Percentiles rank a stretch among this genome's conserved stretches.
Evolutionary conservation across 805 yeast genomes (phyloP).

Genomic region (Pichia nanzhaoensis): DNA sequence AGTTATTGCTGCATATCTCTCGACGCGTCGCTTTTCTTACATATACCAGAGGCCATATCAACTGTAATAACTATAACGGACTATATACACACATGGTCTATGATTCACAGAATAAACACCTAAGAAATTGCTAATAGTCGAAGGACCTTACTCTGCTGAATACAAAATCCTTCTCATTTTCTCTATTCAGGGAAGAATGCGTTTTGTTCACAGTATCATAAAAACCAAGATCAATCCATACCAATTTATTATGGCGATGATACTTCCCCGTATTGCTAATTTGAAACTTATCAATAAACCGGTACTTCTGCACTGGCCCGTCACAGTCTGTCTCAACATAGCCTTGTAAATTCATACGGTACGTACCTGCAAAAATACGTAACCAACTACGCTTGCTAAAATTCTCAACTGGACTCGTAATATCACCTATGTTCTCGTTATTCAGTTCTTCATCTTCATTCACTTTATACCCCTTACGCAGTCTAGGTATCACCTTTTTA

Average conservation of each 20-base stretch:
- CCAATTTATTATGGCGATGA: conserved; percentile 59
- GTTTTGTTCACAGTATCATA: conserved; percentile 22
- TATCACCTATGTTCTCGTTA: conserved; percentile 16
- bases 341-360: conserved; percentile 53
- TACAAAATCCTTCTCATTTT: conserved; percentile 72
- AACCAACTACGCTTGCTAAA: conserved; percentile 17
- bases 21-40: too few species aligned
- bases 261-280: conserved; percentile 52
- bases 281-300: conserved; percentile 55
- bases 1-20: too few species aligned
- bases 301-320: conserved; percentile 55
- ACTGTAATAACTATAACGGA: too few species aligned
- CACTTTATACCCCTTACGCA: conserved; percentile 27
- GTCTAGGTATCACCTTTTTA: conserved; percentile 49
- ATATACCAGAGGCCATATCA: too few species aligned
- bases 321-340: conserved; percentile 42
- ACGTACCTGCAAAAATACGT: conserved; percentile 43
- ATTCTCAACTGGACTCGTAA: conserved; percentile 5
- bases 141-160: conserved; percentile 54
- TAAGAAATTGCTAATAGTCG: conserved; percentile 1
- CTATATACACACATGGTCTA: too few species aligned
- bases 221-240: conserved; percentile 63
- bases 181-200: conserved; percentile 39
- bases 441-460: conserved; percentile 14
- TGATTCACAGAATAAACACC: too few species aligned